phyloP scores from a whole-genome alignment of 1,139 yeast species.

The Pichia inconspicua region DNA sequence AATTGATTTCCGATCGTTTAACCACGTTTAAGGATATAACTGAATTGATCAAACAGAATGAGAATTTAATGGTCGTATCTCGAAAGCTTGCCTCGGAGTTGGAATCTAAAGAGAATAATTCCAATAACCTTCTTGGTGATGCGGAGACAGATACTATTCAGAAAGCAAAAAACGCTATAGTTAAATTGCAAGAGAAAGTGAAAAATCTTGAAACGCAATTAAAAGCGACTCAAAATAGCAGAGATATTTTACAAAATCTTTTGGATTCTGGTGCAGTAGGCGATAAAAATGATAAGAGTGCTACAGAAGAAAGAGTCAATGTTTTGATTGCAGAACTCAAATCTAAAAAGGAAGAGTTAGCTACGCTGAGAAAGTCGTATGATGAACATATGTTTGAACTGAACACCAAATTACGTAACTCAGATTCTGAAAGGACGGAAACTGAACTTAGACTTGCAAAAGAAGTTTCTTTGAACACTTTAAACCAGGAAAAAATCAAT shows the following conservation, averaged over 20 bases:
- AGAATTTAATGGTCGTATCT: constrained; percentile 57
- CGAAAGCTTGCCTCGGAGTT: constrained; percentile 63
- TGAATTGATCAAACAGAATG: constrained; percentile 69
- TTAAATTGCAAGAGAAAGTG: constrained; percentile 57
- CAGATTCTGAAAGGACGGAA: constrained; percentile 44
- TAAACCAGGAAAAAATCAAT: constrained; percentile 39
- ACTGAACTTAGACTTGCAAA: constrained; percentile 39
- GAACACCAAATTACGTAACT: constrained; percentile 31
- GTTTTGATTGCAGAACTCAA: constrained; percentile 26
- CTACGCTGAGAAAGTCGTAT: constrained; percentile 34
- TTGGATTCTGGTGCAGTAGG: constrained; percentile 32
- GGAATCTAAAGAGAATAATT: constrained; percentile 51
- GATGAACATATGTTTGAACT: constrained; percentile 34
- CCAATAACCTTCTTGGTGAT: constrained; percentile 51
- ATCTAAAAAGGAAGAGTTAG: constrained; percentile 22
- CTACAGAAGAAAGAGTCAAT: constrained; percentile 30
- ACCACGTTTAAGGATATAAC: constrained; percentile 59
- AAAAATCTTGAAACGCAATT: constrained; percentile 42
- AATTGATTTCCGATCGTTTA: constrained; percentile 62
- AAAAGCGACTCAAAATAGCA: constrained; percentile 50
- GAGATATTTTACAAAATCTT: constrained; percentile 46
- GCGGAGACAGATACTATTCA: constrained; percentile 20
- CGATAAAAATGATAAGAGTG: constrained; percentile 14
- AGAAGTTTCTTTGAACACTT: constrained; percentile 37
- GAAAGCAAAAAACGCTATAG: constrained; percentile 64